Evolutionary conservation across 257 asterid genomes (phyloP), one percentile per base, ranked within the genome.

Genomic region (Capsicum pubescens): DNA sequence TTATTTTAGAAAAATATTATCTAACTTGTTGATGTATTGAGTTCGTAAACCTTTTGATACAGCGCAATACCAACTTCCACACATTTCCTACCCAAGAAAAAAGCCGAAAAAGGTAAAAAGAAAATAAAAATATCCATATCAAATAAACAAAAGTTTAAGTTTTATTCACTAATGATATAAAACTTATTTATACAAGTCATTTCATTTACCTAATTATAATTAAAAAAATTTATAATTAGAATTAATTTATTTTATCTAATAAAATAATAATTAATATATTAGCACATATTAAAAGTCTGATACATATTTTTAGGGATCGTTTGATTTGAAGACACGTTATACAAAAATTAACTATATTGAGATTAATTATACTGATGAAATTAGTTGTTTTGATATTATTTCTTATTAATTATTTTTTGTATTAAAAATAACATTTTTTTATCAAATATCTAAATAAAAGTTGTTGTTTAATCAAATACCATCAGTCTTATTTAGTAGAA

Each of bases 21-120:
- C 46, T 7, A 74, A 74, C 46, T 50, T 50, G 81, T 61, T 74
- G 61, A 74, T 7, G 60, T 50, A 50, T 14, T 50, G 61, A 74
- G 17, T 19, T 74, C 44, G 60, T 71, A 71, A 71, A 7, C 17
- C 7, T 19, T 67, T 74, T 19, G 61, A 21, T 13, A 74, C 46
- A 21, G 13, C 21, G 1, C 61, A 26, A 50, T 74, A 13, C 46
- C 46, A 50, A 44, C 19, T 50, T 74, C 19, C 12, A 21, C 46
- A 76, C 46, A 61, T 74, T 76, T 52, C 44, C 7, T 21, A 76
- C 12, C 61, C 13, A 74, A 74, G 80, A 74, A 74, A 74, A 72
- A 74, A 50, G 4, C 3, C 55, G 26, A 64, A 26, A 64, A 5
- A 10, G 26, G 11, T 1, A 63, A 63, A 9, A 63, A 60, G 4